Percentiles rank a stretch among this genome's conserved stretches.
Evolutionary conservation across 768 basidiomycete genomes (phyloP).

Genomic region (Rossbeevera mucosa): DNA sequence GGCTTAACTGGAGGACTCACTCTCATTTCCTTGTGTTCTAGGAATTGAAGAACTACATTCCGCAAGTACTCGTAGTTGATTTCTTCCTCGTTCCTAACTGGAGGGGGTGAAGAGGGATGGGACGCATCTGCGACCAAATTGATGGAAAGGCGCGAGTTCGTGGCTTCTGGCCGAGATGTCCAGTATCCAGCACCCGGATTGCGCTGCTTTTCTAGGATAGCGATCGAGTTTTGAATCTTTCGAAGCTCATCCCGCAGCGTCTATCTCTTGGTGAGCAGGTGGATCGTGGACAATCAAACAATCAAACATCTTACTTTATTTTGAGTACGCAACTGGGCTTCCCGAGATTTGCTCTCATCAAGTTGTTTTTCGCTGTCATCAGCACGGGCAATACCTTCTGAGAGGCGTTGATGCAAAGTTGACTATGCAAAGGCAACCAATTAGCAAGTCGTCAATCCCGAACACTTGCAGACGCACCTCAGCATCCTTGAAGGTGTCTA

Average conservation of each 20-base stretch:
- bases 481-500: slow-evolving; percentile 47
- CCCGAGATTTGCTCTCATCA: slow-evolving; percentile 68
- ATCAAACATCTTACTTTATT: slow-evolving; percentile 62
- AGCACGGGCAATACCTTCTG: slow-evolving; percentile 47
- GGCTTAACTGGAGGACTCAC: slow-evolving; percentile 43
- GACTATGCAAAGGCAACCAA: slow-evolving; percentile 33
- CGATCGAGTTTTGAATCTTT: slow-evolving; percentile 91
- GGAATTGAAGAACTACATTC: slow-evolving; percentile 94
- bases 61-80: slow-evolving; percentile 93
- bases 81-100: slow-evolving; percentile 69
- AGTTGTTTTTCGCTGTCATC: slow-evolving; percentile 57
- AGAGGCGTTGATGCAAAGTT: slow-evolving; percentile 39
- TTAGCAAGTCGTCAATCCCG: not conserved
- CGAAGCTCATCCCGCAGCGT: slow-evolving; percentile 90
- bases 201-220: slow-evolving; percentile 83
- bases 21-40: slow-evolving; percentile 98
- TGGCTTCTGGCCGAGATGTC: slow-evolving; percentile 44
- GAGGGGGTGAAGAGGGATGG: slow-evolving; percentile 29
- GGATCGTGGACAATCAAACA: not conserved
- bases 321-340: slow-evolving; percentile 62
- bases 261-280: slow-evolving; percentile 37
- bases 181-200: slow-evolving; percentile 96
- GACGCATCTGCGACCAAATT: slow-evolving; percentile 42
- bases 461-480: slow-evolving; percentile 48
- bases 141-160: slow-evolving; percentile 34